Evolutionary conservation across 2,329 filamentous ascomycete genomes (phyloP).

Genomic region (Penicillium sp.): DNA sequence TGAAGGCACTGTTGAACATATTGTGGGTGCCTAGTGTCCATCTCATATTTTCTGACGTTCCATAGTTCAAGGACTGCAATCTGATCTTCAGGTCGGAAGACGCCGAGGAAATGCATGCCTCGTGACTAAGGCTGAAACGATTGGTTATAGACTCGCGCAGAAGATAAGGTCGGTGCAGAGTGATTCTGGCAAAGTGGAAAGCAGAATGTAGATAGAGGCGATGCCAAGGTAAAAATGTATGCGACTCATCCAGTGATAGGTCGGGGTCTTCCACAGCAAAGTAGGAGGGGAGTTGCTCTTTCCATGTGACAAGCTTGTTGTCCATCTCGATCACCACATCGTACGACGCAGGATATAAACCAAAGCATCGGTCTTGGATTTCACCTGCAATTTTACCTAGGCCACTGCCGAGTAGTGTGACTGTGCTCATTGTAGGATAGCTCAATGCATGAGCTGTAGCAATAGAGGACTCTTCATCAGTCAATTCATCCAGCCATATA

Average conservation of each 20-base stretch:
- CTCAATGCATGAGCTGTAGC: slow-evolving; percentile 25
- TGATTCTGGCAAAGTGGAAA: slow-evolving; percentile 43
- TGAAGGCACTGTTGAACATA: slow-evolving; percentile 45
- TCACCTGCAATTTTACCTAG: slow-evolving; percentile 39
- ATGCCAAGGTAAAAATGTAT: slow-evolving; percentile 38
- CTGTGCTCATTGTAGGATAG: slow-evolving; percentile 36
- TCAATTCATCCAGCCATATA: slow-evolving; percentile 39
- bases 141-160: slow-evolving; percentile 43
- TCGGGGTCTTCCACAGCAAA: slow-evolving; percentile 36
- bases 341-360: slow-evolving; percentile 37
- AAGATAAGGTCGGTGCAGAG: slow-evolving; percentile 41
- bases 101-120: slow-evolving; percentile 42
- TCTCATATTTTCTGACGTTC: slow-evolving; percentile 32
- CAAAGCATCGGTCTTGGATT: slow-evolving; percentile 43
- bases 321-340: slow-evolving; percentile 39
- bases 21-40: slow-evolving; percentile 39
- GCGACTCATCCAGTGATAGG: slow-evolving; percentile 26
- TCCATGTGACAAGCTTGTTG: slow-evolving; percentile 34
- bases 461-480: slow-evolving; percentile 28
- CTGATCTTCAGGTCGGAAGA: slow-evolving; percentile 42
- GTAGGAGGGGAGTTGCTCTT: slow-evolving; percentile 33
- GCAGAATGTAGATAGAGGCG: slow-evolving; percentile 40
- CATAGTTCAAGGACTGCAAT: slow-evolving; percentile 29
- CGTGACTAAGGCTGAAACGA: slow-evolving; percentile 39
- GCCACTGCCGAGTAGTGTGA: slow-evolving; percentile 31